Percentiles rank a stretch among this genome's conserved stretches.
Conservation (phyloP, 352 stramenopile genomes). For the Globisporangium paddicum region DNA sequence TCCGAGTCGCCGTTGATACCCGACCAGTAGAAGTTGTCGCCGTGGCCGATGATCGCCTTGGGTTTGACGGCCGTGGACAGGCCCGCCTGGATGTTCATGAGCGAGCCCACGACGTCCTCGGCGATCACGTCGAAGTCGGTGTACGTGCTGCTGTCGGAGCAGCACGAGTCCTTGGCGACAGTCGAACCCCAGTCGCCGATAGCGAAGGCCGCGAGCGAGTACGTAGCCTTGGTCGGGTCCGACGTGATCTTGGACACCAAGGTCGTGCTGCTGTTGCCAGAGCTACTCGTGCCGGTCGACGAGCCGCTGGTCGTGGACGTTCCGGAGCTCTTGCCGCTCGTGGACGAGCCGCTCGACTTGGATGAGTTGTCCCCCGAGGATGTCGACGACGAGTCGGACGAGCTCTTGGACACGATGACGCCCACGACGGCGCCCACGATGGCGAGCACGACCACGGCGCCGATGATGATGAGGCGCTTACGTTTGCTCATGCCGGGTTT, state of each 20-base stretch:
- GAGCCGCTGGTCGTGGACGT: conserved; percentile 4
- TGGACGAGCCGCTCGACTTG: conserved; percentile 3
- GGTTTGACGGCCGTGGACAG: conserved; percentile 27
- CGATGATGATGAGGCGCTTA: conserved; percentile 30
- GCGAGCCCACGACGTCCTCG: conserved; percentile 56
- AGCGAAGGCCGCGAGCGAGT: conserved; percentile 48
- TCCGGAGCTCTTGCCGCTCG: background rate
- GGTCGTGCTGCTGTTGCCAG: background rate
- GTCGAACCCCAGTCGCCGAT: conserved; percentile 80
- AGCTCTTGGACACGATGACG: conserved; percentile 40
- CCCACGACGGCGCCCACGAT: conserved; percentile 36
- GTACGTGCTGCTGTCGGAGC: conserved; percentile 44
- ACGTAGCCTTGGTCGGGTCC: conserved; percentile 20
- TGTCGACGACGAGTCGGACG: conserved; percentile 14
- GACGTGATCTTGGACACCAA: conserved; percentile 9
- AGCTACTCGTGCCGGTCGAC: background rate
- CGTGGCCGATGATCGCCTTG: conserved; percentile 53
- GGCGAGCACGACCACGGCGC: conserved; percentile 31
- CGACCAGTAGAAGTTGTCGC: conserved; percentile 84
- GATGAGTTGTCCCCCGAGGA: conserved; percentile 3
- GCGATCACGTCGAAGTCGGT: conserved; percentile 67
- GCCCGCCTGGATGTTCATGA: conserved; percentile 40
- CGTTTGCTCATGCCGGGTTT: conserved; percentile 14
- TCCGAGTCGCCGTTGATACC: conserved; percentile 52
- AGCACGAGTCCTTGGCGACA: conserved; percentile 62